Percentiles rank a stretch among this genome's conserved stretches.
These are phyloP conservation scores for Colletotrichum navitas DNA, from an alignment of 2,329 filamentous ascomycete species.

Conservation along the genomic window DNA sequence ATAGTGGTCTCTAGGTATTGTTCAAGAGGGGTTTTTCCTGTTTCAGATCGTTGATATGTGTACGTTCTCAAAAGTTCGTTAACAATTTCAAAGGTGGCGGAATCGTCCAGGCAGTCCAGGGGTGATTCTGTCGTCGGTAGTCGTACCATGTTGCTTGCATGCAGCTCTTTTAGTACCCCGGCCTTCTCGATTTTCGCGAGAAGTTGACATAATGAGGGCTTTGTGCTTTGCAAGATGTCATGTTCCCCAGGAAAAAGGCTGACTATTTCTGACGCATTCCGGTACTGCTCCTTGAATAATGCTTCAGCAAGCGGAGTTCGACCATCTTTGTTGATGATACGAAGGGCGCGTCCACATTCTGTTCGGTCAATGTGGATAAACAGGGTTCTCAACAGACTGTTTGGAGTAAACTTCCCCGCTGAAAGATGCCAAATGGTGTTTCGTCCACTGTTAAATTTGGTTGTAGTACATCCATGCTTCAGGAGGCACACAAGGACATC, in stretches of 20 bases:
- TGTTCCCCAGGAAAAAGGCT: background rate
- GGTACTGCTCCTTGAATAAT: background rate
- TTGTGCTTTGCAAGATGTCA: background rate
- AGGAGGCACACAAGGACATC: slow-evolving; percentile 18
- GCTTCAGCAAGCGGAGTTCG: slow-evolving; percentile 16
- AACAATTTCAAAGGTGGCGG: background rate
- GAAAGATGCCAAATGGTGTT: slow-evolving; percentile 24
- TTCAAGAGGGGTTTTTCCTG: background rate
- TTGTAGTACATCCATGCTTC: slow-evolving; percentile 6
- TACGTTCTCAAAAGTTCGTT: slow-evolving; percentile 13
- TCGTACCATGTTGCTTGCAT: background rate
- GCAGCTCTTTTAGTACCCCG: background rate
- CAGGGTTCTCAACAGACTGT: background rate
- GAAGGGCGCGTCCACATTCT: background rate
- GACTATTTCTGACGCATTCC: background rate
- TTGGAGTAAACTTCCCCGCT: background rate
- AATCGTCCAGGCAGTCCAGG: background rate
- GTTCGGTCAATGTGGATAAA: background rate
- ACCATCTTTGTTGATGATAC: background rate
- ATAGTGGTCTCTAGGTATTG: background rate
- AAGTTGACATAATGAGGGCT: background rate
- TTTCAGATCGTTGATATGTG: background rate
- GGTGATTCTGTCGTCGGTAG: background rate
- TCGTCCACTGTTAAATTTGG: background rate
- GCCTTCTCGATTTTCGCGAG: background rate